Evolutionary conservation across 805 yeast genomes (phyloP), one percentile per base, ranked within the genome.

Genomic region (Pichia insulana): DNA sequence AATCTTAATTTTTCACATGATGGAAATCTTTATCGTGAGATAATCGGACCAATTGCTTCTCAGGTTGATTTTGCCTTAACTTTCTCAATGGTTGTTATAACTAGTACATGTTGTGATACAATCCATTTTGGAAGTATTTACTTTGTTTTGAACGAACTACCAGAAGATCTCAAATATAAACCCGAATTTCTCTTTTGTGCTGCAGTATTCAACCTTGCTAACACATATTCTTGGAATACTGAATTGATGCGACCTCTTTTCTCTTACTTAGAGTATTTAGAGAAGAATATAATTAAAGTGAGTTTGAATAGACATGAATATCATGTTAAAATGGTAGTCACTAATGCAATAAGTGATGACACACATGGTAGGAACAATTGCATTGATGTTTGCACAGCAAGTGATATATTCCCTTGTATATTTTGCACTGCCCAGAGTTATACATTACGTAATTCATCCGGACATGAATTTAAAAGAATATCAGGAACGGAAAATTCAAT

Each of bases 61-160:
- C 33, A 38, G 13, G n/a, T 42, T 13, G 45, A 42, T 42, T 42
- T 42, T 34, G 39, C 35, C 2, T 42, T 42, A n/a, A 42, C 45
- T 8, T 42, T 42, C 15, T 33, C 42, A 11, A 17, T 42, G 19
- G 7, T 36, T 9, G 33, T 37, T 2, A 34, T 36, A 12, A 7
- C 16, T 17, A 20, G 10, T 18, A 17, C 20, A 26, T 20, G 27
- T 25, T 15, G 12, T 13, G 32, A 26, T n/a, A 34, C 7, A 13
- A 17, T 16, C 16, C 13, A 26, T 34, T 22, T 18, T 12, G 37
- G n/a, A 6, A 18, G 20, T 13, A 9, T 42, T 1, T 42, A 30
- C 18, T 38, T 42, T 27, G 15, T 32, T 5, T n/a, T 42, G 2
- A 42, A 42, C 18, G 45, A 42, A 16, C 22, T 42, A 22, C 45